Conservation (phyloP, 1,284 basidiomycete genomes). For the Chalciporus sp. region DNA sequence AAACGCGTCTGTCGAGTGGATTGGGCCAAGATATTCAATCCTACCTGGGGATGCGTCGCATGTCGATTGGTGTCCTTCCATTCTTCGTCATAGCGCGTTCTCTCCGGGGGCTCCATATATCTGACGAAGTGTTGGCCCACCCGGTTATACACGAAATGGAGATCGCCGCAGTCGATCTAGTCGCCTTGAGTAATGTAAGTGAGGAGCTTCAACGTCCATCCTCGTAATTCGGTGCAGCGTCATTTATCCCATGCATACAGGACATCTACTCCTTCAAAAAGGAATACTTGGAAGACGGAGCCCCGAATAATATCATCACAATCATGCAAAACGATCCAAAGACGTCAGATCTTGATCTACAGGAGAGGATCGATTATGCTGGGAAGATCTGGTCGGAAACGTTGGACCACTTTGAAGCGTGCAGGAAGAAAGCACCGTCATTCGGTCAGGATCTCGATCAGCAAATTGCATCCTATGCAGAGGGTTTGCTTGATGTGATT, state of each 20-base stretch:
- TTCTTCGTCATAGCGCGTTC: slow-evolving; percentile 33
- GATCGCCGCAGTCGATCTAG: slow-evolving; percentile 26
- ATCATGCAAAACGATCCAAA: slow-evolving; percentile 22
- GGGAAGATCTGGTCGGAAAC: slow-evolving; percentile 15
- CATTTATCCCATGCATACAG: slow-evolving; percentile 16
- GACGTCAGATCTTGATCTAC: slow-evolving; percentile 20
- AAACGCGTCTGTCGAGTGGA: too few relatives aligned
- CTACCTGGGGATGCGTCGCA: too few relatives aligned
- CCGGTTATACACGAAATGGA: slow-evolving; percentile 31
- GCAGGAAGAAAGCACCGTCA: slow-evolving; percentile 21
- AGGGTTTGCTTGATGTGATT: slow-evolving; percentile 30
- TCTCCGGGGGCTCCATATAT: slow-evolving; percentile 26
- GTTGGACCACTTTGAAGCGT: slow-evolving; percentile 24
- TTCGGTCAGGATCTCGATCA: slow-evolving; percentile 17
- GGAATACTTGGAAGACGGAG: slow-evolving; percentile 30
- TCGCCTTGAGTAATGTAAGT: slow-evolving; percentile 29
- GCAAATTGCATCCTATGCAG: slow-evolving; percentile 23
- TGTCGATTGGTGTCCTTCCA: slow-evolving; percentile 26
- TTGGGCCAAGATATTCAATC: too few relatives aligned
- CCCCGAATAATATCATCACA: slow-evolving; percentile 28
- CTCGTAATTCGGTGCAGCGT: not conserved
- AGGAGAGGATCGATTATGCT: slow-evolving; percentile 17
- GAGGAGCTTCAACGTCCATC: not conserved
- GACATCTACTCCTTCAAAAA: slow-evolving; percentile 36
- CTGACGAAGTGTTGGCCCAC: slow-evolving; percentile 23